Conservation (phyloP, 192 early-diverging fungal genomes). For the Cladochytrium replicatum region DNA sequence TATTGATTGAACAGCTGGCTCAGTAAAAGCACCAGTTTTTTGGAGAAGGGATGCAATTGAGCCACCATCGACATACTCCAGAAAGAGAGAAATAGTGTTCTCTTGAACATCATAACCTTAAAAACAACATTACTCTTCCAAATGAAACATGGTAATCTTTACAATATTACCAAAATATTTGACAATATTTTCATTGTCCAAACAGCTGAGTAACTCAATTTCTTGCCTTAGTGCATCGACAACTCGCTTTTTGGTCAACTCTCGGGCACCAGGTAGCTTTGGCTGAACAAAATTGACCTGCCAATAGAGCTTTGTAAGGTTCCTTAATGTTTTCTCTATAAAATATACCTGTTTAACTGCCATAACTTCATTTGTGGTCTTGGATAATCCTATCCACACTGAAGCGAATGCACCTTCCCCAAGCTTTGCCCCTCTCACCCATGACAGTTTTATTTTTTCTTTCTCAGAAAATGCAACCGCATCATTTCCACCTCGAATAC, state of each 20-base stretch:
- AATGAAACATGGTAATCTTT: too few species aligned
- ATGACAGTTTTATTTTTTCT: not conserved
- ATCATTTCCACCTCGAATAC: too few species aligned
- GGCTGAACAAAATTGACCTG: slow-evolving; percentile 39
- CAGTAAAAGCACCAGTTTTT: not conserved
- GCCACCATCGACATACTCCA: slow-evolving; percentile 1
- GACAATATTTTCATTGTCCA: not conserved
- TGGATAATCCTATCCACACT: not conserved
- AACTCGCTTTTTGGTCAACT: not conserved
- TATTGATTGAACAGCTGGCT: not conserved
- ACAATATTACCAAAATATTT: not conserved
- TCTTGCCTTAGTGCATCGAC: not conserved
- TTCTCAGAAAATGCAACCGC: too few species aligned
- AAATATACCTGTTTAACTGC: too few species aligned
- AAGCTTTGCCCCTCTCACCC: not conserved
- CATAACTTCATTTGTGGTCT: not conserved
- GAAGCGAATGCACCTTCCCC: not conserved
- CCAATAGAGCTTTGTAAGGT: too few species aligned
- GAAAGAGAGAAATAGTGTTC: not conserved
- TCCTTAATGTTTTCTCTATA: too few species aligned
- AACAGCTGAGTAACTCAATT: not conserved
- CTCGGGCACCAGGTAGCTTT: slow-evolving; percentile 6
- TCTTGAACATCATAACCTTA: not conserved
- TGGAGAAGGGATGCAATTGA: not conserved
- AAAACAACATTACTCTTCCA: slow-evolving; percentile 22